Conservation (phyloP, 1,284 basidiomycete species). For the Cutaneotrichosporon daszewskae region DNA sequence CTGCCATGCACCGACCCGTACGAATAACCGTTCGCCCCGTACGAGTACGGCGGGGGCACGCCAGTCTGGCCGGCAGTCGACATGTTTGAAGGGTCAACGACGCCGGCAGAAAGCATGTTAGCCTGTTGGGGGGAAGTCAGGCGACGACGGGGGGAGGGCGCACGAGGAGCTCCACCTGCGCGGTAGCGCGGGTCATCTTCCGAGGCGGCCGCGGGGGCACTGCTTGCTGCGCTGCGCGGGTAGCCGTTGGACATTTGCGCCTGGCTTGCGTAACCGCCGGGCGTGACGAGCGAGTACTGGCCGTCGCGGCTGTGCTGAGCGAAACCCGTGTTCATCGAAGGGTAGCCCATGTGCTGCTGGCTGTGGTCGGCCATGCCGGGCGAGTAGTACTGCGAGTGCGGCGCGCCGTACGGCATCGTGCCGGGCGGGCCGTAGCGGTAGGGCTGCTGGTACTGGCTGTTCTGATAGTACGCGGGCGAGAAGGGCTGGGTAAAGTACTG, state of each 20-base stretch:
- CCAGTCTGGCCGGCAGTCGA: constrained; percentile 2
- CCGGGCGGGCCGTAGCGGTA: constrained; percentile 29
- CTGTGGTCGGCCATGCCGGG: constrained; percentile 34
- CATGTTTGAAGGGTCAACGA: constrained; percentile 33
- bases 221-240: constrained; percentile 38
- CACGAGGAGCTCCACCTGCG: constrained; percentile 12
- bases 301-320: constrained; percentile 36
- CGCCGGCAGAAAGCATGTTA: constrained; percentile 32
- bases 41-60: neutral
- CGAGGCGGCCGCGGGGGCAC: constrained; percentile 35
- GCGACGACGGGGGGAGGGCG: constrained; percentile 15
- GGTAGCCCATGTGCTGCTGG: constrained; percentile 37
- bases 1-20: neutral
- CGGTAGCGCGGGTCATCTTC: constrained; percentile 21
- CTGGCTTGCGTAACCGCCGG: constrained; percentile 27
- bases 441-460: constrained; percentile 22
- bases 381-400: constrained; percentile 35
- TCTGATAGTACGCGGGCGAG: constrained; percentile 30
- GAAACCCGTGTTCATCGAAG: constrained; percentile 28
- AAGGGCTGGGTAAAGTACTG: constrained; percentile 36
- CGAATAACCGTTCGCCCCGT: neutral
- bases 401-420: constrained; percentile 30
- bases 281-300: constrained; percentile 31
- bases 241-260: constrained; percentile 34
- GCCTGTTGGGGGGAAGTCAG: constrained; percentile 29